Evolutionary conservation across 2,329 filamentous ascomycete genomes (phyloP).

Genomic region (Aspergillus ustus): DNA sequence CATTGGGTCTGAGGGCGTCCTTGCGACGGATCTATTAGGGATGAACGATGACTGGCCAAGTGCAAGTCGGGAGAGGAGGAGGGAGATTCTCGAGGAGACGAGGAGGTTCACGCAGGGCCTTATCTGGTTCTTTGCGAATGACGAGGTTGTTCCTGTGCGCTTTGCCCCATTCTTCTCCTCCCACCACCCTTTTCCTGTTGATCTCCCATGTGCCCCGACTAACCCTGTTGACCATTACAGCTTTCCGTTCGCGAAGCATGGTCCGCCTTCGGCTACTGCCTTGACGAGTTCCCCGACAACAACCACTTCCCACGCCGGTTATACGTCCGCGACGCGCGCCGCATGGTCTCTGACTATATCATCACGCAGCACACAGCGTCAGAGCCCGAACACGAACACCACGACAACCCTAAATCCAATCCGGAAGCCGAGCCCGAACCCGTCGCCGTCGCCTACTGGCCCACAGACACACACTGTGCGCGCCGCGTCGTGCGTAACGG

Average conservation of each 20-base stretch:
- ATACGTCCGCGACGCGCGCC: slow-evolving; percentile 3
- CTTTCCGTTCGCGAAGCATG: background rate
- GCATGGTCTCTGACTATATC: slow-evolving; percentile 3
- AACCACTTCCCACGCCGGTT: slow-evolving; percentile 1
- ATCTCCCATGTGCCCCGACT: too few relatives aligned
- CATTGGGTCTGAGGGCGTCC: background rate
- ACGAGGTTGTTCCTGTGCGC: background rate
- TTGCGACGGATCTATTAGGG: background rate
- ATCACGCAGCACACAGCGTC: slow-evolving; percentile 7
- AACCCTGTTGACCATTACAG: background rate
- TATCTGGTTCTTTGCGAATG: slow-evolving; percentile 1
- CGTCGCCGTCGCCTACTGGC: too few relatives aligned
- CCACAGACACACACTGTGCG: background rate
- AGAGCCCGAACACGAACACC: background rate
- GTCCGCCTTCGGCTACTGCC: slow-evolving; percentile 3
- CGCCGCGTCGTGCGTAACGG: background rate
- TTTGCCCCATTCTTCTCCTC: background rate
- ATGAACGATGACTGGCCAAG: slow-evolving; percentile 3
- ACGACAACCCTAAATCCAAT: too few relatives aligned
- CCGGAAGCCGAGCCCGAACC: too few relatives aligned
- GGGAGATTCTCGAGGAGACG: background rate
- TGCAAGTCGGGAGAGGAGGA: background rate
- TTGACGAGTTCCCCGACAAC: slow-evolving; percentile 5
- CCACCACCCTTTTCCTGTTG: too few relatives aligned
- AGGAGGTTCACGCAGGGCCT: background rate